A percentile compares a stretch with the other conserved stretches of the same genome.
phyloP scores from a whole-genome alignment of 2,329 filamentous ascomycete genomes.

The Graphiopsis chlorocephala region DNA sequence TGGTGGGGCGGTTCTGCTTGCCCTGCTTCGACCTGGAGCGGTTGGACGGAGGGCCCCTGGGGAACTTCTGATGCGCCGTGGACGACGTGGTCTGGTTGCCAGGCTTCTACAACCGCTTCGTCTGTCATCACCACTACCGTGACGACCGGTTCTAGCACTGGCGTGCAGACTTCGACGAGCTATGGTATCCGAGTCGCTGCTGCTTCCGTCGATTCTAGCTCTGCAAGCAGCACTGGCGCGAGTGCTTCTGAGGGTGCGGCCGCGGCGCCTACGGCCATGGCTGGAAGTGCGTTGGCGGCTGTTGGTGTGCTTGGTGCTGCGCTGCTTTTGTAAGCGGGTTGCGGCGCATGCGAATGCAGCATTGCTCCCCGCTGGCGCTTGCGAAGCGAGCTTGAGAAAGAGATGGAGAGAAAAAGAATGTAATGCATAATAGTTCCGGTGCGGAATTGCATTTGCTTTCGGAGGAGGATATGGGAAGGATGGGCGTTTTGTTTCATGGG shows the following conservation, averaged over 20 bases:
- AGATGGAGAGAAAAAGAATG: background rate
- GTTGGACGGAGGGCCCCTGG: constrained; percentile 35
- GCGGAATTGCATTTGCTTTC: background rate
- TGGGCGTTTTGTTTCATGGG: background rate
- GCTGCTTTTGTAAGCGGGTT: constrained; percentile 27
- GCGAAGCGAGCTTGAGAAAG: too few species aligned
- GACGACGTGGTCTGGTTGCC: constrained; percentile 36
- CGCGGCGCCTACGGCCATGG: constrained; percentile 24
- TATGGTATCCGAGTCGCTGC: constrained; percentile 33
- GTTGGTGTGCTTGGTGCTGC: constrained; percentile 33
- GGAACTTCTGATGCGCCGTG: constrained; percentile 32
- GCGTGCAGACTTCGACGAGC: constrained; percentile 26
- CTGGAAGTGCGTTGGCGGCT: constrained; percentile 29
- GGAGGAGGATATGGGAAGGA: background rate
- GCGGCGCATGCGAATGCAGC: too few species aligned
- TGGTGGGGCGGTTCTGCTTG: constrained; percentile 37
- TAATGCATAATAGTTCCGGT: background rate
- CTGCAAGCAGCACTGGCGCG: constrained; percentile 17
- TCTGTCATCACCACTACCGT: constrained; percentile 31
- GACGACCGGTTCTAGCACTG: constrained; percentile 24
- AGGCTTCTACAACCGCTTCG: constrained; percentile 33
- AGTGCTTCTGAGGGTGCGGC: constrained; percentile 24
- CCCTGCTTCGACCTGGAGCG: constrained; percentile 34
- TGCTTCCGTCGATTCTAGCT: constrained; percentile 20
- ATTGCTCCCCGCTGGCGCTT: too few species aligned